These are phyloP conservation scores for Xerocomus minutiporus DNA, from an alignment of 1,284 basidiomycete species.

Conservation along the genomic window DNA sequence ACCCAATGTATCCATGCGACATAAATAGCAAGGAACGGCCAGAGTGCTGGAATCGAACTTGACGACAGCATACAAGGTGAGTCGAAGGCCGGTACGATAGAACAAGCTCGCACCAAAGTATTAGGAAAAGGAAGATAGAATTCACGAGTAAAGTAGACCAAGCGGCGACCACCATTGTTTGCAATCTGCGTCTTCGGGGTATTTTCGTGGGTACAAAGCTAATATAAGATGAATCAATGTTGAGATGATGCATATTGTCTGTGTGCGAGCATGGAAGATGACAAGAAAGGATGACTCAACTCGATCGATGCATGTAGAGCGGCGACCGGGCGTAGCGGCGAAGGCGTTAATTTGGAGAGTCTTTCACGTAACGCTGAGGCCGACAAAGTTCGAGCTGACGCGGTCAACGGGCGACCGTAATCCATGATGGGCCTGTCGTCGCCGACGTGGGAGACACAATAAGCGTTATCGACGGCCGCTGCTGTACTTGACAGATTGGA, in stretches of 20 bases:
- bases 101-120: slow-evolving; percentile 63
- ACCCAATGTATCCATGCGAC: slow-evolving; percentile 74
- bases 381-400: slow-evolving; percentile 38
- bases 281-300: slow-evolving; percentile 40
- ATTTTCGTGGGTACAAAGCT: slow-evolving; percentile 73
- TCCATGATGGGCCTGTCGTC: slow-evolving; percentile 18
- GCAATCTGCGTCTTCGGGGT: slow-evolving; percentile 75
- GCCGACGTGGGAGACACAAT: neutral
- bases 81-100: neutral
- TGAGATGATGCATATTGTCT: neutral
- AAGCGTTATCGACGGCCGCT: neutral
- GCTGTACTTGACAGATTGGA: slow-evolving; percentile 2
- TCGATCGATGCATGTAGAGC: slow-evolving; percentile 64
- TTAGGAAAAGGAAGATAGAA: slow-evolving; percentile 66
- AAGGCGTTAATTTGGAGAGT: slow-evolving; percentile 50
- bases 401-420: slow-evolving; percentile 11
- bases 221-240: slow-evolving; percentile 3
- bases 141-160: slow-evolving; percentile 83
- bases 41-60: slow-evolving; percentile 86
- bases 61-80: slow-evolving; percentile 4
- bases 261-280: neutral
- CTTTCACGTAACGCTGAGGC: slow-evolving; percentile 51
- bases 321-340: slow-evolving; percentile 54
- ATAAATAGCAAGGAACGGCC: slow-evolving; percentile 85
- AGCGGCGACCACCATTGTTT: slow-evolving; percentile 81